Percentiles rank a stretch among this genome's conserved stretches.
phyloP scores from a whole-genome alignment of 768 basidiomycete genomes.

The Cubamyces lactineus region DNA sequence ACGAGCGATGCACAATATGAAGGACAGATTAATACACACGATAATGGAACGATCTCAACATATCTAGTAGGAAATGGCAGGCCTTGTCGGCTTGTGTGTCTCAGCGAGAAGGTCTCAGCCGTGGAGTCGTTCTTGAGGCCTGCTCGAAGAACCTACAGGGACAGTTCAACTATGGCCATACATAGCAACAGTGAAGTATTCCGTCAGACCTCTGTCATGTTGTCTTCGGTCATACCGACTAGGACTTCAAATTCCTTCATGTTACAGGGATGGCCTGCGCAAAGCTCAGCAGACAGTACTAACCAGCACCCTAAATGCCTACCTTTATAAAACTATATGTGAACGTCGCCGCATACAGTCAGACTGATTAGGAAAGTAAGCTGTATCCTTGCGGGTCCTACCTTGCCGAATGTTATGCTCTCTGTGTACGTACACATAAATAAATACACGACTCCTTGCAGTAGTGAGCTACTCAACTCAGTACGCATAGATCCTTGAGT shows the following conservation, averaged over 20 bases:
- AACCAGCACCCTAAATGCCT: slow-evolving; percentile 2
- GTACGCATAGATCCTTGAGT: slow-evolving; percentile 59
- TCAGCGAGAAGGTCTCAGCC: slow-evolving; percentile 65
- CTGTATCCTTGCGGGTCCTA: slow-evolving; percentile 33
- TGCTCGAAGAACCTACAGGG: slow-evolving; percentile 48
- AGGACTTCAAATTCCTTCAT: slow-evolving; percentile 82
- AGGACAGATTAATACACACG: slow-evolving; percentile 48
- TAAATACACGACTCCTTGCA: not conserved
- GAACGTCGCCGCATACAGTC: slow-evolving; percentile 22
- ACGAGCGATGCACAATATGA: not conserved
- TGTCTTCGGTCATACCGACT: slow-evolving; percentile 64
- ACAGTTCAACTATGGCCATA: not conserved
- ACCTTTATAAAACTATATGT: slow-evolving; percentile 40
- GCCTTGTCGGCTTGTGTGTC: slow-evolving; percentile 57
- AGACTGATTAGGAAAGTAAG: not conserved
- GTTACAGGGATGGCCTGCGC: slow-evolving; percentile 79
- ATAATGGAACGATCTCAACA: slow-evolving; percentile 75
- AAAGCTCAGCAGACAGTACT: not conserved
- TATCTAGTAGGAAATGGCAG: slow-evolving; percentile 66
- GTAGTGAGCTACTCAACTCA: slow-evolving; percentile 58
- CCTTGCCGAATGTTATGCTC: slow-evolving; percentile 82
- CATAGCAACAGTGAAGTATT: not conserved
- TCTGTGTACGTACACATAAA: slow-evolving; percentile 42
- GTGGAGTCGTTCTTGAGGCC: slow-evolving; percentile 66
- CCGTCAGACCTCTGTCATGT: slow-evolving; percentile 57